Evolutionary conservation across 169 alveolate species (phyloP).

Genomic region (Eimeria necatrix): DNA sequence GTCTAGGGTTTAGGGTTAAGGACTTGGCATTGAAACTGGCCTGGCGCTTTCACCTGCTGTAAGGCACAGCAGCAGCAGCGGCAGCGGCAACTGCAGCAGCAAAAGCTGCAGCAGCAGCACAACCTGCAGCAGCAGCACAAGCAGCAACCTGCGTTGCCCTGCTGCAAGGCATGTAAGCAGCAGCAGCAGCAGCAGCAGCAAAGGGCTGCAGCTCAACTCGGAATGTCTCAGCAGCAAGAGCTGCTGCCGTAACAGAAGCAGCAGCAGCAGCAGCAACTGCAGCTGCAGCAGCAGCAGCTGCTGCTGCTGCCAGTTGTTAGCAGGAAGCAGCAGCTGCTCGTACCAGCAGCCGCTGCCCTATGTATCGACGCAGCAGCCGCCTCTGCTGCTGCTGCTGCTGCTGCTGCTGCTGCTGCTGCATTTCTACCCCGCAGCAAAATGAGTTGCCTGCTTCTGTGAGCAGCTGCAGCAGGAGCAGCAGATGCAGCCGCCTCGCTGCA

Average conservation of each 20-base stretch:
- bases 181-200: slow-evolving; percentile 42
- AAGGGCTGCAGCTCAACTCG: not conserved
- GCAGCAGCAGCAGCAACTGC: not conserved
- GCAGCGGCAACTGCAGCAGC: no score
- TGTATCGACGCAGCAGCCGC: not conserved
- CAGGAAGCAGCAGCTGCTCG: not conserved
- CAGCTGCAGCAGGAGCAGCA: not conserved
- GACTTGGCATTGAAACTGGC: no score
- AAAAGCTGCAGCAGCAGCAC: not conserved
- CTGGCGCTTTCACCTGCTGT: no score
- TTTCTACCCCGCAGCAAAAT: not conserved
- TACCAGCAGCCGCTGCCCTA: not conserved
- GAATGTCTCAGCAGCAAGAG: not conserved
- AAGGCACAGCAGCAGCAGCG: no score
- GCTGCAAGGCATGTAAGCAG: not conserved
- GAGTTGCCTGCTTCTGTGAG: no score
- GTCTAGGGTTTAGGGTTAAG: no score
- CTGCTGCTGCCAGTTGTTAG: not conserved
- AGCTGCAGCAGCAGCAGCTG: not conserved
- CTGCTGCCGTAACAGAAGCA: not conserved
- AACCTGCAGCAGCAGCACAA: not conserved
- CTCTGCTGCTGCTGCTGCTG: not conserved
- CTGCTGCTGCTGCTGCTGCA: not conserved
- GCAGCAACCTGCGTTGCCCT: not conserved
- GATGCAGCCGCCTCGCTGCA: not conserved